phyloP scores from a whole-genome alignment of 129 eudicot genomes.

The Gnaphalium uliginosum region DNA sequence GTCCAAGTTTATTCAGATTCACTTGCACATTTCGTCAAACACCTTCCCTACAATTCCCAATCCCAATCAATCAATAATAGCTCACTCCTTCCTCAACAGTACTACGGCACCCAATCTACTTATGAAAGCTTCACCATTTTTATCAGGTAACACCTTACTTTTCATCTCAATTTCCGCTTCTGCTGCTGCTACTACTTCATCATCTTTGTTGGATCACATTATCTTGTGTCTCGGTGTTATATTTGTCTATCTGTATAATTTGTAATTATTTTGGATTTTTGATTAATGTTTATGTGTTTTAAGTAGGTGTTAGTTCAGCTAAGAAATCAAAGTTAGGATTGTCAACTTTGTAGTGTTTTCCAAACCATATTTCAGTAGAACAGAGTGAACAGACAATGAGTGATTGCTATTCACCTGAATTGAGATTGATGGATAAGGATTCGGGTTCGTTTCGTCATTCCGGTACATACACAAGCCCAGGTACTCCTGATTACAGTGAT shows the following conservation, averaged over 20 bases:
- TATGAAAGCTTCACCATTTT: too few relatives aligned
- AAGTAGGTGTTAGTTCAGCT: neutral
- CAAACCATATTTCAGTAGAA: neutral
- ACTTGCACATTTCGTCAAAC: conserved; percentile 17
- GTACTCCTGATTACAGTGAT: conserved; percentile 66
- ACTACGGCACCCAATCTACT: neutral
- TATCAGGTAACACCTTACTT: neutral
- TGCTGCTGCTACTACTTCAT: neutral
- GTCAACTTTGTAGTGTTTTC: neutral
- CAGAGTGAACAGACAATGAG: neutral
- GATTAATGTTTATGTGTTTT: neutral
- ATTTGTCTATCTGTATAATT: neutral
- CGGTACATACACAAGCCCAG: conserved; percentile 64
- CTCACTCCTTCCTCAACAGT: neutral
- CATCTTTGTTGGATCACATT: neutral
- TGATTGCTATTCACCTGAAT: conserved; percentile 10
- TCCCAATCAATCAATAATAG: neutral
- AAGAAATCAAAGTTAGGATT: neutral
- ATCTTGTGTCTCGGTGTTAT: neutral
- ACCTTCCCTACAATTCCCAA: neutral
- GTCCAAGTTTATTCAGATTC: neutral
- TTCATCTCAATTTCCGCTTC: neutral
- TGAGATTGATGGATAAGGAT: conserved; percentile 4
- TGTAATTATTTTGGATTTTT: neutral
- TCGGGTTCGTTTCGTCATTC: conserved; percentile 13